Conservation (phyloP, 2,329 filamentous ascomycete genomes). For the Ilyonectria mors-panacis region DNA sequence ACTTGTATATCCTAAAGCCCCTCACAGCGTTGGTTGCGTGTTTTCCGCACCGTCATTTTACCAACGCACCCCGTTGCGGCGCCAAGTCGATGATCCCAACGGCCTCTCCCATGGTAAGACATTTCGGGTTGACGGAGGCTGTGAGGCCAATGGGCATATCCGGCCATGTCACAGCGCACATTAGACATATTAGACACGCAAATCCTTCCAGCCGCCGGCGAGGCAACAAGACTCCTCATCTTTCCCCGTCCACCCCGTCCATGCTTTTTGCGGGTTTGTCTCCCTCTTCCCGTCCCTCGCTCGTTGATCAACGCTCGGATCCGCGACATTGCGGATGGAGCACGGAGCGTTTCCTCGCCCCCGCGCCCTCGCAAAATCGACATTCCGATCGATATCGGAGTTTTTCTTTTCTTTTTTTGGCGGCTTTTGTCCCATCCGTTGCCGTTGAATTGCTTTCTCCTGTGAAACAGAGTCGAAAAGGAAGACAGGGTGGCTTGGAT, state of each 20-base stretch:
- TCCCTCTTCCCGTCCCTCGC: not conserved
- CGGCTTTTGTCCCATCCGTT: not conserved
- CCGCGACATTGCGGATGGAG: conserved; percentile 11
- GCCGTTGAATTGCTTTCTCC: not conserved
- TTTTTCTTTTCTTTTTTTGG: not conserved
- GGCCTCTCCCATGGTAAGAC: not conserved
- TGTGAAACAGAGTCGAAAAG: not conserved
- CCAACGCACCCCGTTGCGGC: not conserved
- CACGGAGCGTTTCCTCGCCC: not conserved
- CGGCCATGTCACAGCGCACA: not conserved
- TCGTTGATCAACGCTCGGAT: conserved; percentile 39
- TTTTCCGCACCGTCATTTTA: not conserved
- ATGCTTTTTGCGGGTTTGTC: conserved; percentile 1
- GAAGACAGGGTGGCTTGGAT: not conserved
- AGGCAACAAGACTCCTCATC: not conserved
- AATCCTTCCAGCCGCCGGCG: not conserved
- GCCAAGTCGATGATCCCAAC: not conserved
- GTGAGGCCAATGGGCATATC: not conserved
- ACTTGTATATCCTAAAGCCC: not conserved
- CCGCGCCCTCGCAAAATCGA: not conserved
- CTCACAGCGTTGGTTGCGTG: not conserved
- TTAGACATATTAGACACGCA: not conserved
- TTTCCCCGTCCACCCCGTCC: not conserved
- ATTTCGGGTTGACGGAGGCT: not conserved
- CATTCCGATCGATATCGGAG: not conserved